Evolutionary conservation across 495 filamentous ascomycete species (phyloP).

Genomic region (Penicillium robsamsonii): DNA sequence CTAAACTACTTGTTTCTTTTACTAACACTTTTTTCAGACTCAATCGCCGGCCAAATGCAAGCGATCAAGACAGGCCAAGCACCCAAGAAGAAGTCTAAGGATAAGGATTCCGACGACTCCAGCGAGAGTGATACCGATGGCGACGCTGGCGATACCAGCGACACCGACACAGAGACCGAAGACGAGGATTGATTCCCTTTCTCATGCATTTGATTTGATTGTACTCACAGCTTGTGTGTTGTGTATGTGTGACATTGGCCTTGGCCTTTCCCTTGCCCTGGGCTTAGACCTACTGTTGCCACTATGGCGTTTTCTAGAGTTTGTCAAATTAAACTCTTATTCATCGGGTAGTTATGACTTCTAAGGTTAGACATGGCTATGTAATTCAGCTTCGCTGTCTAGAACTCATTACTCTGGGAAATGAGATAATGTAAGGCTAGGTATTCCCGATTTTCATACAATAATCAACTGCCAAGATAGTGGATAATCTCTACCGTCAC

Average conservation of each 20-base stretch:
- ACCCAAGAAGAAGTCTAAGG: slow-evolving; percentile 54
- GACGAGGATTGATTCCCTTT: slow-evolving; percentile 49
- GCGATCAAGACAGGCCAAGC: slow-evolving; percentile 72
- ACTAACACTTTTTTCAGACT: slow-evolving; percentile 59
- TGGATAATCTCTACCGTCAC: too few species aligned
- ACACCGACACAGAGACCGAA: slow-evolving; percentile 78
- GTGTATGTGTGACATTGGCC: slow-evolving; percentile 15
- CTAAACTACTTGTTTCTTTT: slow-evolving; percentile 1
- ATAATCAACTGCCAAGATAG: not conserved
- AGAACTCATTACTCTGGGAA: not conserved
- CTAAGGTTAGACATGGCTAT: not conserved
- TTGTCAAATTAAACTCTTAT: slow-evolving; percentile 9
- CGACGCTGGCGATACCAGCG: slow-evolving; percentile 72
- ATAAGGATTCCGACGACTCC: slow-evolving; percentile 56
- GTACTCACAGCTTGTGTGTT: slow-evolving; percentile 24
- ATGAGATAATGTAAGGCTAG: not conserved
- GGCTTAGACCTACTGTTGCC: slow-evolving; percentile 3
- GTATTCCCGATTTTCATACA: not conserved
- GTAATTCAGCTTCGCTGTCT: not conserved
- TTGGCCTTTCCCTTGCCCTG: not conserved
- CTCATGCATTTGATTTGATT: slow-evolving; percentile 29
- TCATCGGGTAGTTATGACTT: slow-evolving; percentile 18
- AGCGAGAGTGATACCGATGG: slow-evolving; percentile 88
- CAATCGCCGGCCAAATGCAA: slow-evolving; percentile 92
- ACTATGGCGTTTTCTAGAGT: not conserved